A percentile compares a stretch with the other conserved stretches of the same genome.
Evolutionary conservation across 495 filamentous ascomycete genomes (phyloP).

Genomic region (Penicillium daleae): DNA sequence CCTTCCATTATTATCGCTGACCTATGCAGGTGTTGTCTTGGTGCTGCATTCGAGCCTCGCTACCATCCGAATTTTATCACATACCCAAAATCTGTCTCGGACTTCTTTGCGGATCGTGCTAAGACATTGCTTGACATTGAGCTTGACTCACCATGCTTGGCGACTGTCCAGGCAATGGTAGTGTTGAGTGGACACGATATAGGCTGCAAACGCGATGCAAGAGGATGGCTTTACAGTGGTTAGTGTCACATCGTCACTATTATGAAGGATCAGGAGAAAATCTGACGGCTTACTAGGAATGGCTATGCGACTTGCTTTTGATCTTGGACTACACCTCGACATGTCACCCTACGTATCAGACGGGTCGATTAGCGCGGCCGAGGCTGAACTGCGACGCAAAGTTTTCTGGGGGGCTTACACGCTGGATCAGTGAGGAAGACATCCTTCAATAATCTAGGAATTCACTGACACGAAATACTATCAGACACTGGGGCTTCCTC

Average conservation of each 20-base stretch:
- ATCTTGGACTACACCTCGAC: conserved; percentile 43
- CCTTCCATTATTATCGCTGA: background rate
- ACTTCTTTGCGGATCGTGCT: conserved; percentile 40
- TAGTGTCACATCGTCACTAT: background rate
- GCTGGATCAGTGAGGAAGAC: conserved; percentile 35
- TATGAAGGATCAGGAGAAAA: background rate
- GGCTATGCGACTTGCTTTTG: conserved; percentile 42
- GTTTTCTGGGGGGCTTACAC: conserved; percentile 43
- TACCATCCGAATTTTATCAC: conserved; percentile 32
- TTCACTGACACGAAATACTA: background rate
- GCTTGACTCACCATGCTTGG: conserved; percentile 37
- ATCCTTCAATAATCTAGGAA: background rate
- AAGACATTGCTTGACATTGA: conserved; percentile 41
- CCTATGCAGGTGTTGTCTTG: conserved; percentile 36
- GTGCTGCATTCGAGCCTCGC: conserved; percentile 32
- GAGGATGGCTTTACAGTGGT: conserved; percentile 47
- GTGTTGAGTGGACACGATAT: conserved; percentile 39
- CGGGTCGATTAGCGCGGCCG: conserved; percentile 28
- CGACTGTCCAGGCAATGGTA: conserved; percentile 41
- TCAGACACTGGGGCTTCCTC: conserved; percentile 37
- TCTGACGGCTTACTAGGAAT: conserved; percentile 31
- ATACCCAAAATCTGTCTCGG: conserved; percentile 32
- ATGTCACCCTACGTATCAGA: conserved; percentile 32
- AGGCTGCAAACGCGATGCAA: conserved; percentile 31
- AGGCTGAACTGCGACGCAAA: conserved; percentile 37